phyloP scores from a whole-genome alignment of 345 rosid species.

The Citrus australasica region DNA sequence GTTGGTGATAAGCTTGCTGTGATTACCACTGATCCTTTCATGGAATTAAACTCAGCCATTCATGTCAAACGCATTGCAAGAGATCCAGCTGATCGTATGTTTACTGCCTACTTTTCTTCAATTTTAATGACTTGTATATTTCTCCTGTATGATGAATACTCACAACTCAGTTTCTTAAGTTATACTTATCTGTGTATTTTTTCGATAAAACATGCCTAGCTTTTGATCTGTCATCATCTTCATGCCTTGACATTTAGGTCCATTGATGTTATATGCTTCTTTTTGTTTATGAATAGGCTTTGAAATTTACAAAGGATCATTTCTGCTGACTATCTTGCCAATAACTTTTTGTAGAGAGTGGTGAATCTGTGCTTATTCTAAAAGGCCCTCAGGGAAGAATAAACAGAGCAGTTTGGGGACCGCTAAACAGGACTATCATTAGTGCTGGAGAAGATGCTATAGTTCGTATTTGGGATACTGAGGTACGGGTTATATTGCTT shows the following conservation, averaged over 20 bases:
- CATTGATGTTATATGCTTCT: neutral
- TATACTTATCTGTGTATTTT: neutral
- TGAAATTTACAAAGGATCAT: neutral
- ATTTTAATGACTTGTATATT: neutral
- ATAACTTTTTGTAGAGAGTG: slow-evolving; percentile 43
- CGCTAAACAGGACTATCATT: slow-evolving; percentile 70
- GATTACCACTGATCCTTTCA: slow-evolving; percentile 89
- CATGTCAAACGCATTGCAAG: slow-evolving; percentile 73
- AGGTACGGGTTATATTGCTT: slow-evolving; percentile 38
- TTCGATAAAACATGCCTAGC: neutral
- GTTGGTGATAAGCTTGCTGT: slow-evolving; percentile 87
- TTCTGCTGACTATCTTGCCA: neutral
- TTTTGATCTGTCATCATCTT: neutral
- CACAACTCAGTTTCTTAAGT: neutral
- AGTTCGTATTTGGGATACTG: slow-evolving; percentile 88
- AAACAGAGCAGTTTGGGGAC: slow-evolving; percentile 96
- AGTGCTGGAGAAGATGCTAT: slow-evolving; percentile 89
- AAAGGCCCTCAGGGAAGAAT: slow-evolving; percentile 79
- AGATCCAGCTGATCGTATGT: slow-evolving; percentile 71
- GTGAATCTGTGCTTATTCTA: slow-evolving; percentile 62
- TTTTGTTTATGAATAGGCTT: neutral
- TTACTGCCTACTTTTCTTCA: neutral
- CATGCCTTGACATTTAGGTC: neutral
- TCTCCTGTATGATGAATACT: neutral
- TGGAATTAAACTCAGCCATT: slow-evolving; percentile 82